These are phyloP conservation scores for Entomortierella beljakovae DNA, from an alignment of 192 early-diverging fungal species.

Conservation along the genomic window DNA sequence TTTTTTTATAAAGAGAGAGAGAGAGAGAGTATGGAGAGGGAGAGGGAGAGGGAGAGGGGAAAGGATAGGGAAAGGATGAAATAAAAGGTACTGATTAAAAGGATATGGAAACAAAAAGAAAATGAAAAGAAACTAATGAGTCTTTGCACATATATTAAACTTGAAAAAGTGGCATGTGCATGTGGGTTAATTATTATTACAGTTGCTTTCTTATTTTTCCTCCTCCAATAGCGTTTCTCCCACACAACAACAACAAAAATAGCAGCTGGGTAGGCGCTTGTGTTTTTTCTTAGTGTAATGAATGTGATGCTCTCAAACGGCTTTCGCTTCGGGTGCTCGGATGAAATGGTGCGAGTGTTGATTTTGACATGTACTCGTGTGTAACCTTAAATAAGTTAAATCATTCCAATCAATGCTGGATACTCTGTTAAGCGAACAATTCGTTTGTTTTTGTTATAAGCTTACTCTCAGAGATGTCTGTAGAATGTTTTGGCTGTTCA, in stretches of 20 bases:
- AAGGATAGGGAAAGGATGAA: neutral
- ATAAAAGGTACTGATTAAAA: too few species aligned
- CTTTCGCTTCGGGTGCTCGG: neutral
- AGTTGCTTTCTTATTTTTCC: neutral
- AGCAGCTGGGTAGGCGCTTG: neutral
- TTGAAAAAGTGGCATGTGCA: neutral
- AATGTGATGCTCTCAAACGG: constrained; percentile 1
- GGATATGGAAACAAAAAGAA: neutral
- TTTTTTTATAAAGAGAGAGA: neutral
- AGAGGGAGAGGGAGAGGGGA: neutral
- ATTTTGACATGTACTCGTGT: too few species aligned
- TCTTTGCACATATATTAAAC: neutral
- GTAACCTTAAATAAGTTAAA: neutral
- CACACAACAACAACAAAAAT: neutral
- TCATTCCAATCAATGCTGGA: too few species aligned
- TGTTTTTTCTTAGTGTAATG: neutral
- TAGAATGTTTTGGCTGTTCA: too few species aligned
- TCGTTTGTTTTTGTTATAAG: too few species aligned
- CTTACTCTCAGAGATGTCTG: too few species aligned
- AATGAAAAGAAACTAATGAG: neutral
- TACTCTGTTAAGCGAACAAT: too few species aligned
- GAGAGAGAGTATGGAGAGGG: neutral
- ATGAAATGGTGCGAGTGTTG: too few species aligned
- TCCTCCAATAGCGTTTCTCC: neutral
- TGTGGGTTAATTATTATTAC: neutral